Evolutionary conservation across 495 filamentous ascomycete species (phyloP).

Genomic region (Hypoxylon fragiforme): DNA sequence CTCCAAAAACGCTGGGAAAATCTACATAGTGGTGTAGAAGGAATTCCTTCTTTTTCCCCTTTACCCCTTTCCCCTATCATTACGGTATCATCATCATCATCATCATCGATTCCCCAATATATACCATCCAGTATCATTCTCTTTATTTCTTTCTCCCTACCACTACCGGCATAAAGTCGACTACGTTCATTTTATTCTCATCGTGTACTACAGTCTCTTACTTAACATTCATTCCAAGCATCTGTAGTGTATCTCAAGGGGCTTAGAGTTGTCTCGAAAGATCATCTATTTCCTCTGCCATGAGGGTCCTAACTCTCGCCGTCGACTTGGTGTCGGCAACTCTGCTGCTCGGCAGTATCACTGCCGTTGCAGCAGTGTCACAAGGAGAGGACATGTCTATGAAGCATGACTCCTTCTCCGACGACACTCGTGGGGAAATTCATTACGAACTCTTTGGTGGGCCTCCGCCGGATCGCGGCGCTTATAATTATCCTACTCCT

Average conservation of each 20-base stretch:
- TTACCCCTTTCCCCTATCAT: too few species aligned
- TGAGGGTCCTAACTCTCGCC: slow-evolving; percentile 42
- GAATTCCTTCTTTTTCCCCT: neutral
- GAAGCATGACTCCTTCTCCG: slow-evolving; percentile 19
- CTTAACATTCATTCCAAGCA: slow-evolving; percentile 5
- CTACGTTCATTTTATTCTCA: slow-evolving; percentile 14
- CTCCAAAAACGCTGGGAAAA: neutral
- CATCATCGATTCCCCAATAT: neutral
- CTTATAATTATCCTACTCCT: slow-evolving; percentile 43
- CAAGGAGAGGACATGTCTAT: slow-evolving; percentile 31
- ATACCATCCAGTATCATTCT: neutral
- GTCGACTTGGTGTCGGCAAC: slow-evolving; percentile 41
- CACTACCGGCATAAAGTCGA: neutral
- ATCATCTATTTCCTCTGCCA: slow-evolving; percentile 23
- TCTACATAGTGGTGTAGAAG: neutral
- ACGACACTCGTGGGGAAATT: slow-evolving; percentile 14
- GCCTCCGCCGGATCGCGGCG: slow-evolving; percentile 31
- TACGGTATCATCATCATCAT: too few species aligned
- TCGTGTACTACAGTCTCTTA: neutral
- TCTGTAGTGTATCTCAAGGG: slow-evolving; percentile 10
- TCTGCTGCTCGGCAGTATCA: slow-evolving; percentile 38
- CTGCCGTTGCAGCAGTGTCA: slow-evolving; percentile 34
- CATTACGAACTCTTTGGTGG: slow-evolving; percentile 35
- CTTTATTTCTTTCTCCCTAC: neutral
- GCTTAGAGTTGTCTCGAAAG: neutral